phyloP scores from a whole-genome alignment of 495 filamentous ascomycete species.

The Lasiosphaeria hispida region DNA sequence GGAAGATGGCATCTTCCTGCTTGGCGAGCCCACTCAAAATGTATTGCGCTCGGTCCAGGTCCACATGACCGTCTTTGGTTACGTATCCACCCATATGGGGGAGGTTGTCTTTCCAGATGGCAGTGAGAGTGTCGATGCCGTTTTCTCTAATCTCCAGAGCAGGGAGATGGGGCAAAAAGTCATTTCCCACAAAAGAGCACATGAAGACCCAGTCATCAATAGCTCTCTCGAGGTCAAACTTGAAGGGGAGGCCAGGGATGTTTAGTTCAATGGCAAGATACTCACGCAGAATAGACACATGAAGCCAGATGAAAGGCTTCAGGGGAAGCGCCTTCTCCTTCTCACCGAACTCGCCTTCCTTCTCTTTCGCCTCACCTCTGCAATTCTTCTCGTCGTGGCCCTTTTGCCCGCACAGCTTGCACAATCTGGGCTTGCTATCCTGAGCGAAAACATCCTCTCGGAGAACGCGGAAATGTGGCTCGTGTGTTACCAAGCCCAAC shows the following conservation, averaged over 20 bases:
- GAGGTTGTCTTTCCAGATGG: constrained; percentile 93
- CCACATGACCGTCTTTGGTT: constrained; percentile 89
- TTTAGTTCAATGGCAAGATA: constrained; percentile 89
- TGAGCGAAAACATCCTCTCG: constrained; percentile 97
- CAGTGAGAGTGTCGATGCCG: constrained; percentile 92
- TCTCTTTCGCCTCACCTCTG: constrained; percentile 76
- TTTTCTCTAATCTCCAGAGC: constrained; percentile 96
- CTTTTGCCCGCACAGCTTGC: constrained; percentile 83
- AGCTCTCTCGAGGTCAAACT: constrained; percentile 88
- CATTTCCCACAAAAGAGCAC: constrained; percentile 99
- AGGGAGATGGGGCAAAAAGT: constrained; percentile 95
- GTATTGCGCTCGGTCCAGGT: constrained; percentile 79
- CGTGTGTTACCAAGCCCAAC: constrained; percentile 94
- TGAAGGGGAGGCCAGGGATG: constrained; percentile 71
- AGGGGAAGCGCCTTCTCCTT: constrained; percentile 64
- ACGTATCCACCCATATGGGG: constrained; percentile 91
- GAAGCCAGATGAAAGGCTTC: constrained; percentile 98
- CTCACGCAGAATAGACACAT: constrained; percentile 87
- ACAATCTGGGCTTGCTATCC: constrained; percentile 74
- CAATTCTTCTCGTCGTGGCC: constrained; percentile 86
- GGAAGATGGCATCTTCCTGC: constrained; percentile 94
- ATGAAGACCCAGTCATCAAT: constrained; percentile 99
- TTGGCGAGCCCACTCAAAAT: constrained; percentile 88
- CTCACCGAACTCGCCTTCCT: constrained; percentile 80
- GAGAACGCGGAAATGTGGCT: constrained; percentile 94